phyloP scores from a whole-genome alignment of 2,329 filamentous ascomycete species.

The Aureobasidium sp. region DNA sequence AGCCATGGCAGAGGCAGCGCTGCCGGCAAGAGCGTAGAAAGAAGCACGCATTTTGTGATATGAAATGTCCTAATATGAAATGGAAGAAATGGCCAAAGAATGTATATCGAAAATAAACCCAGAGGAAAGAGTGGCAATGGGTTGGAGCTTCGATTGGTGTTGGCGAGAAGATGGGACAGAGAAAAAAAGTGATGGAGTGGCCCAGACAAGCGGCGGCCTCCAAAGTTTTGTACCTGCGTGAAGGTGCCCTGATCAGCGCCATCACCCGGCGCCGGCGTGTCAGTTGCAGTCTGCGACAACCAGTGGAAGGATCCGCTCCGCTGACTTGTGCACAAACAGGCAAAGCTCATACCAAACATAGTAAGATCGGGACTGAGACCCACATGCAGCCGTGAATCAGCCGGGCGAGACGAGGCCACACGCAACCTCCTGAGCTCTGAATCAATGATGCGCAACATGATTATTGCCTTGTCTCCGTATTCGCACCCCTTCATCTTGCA shows the following conservation, averaged over 20 bases:
- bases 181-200: background rate
- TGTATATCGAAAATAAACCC: slow-evolving; percentile 6
- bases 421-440: background rate
- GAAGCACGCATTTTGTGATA: slow-evolving; percentile 14
- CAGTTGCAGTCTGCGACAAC: slow-evolving; percentile 12
- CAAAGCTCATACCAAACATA: slow-evolving; percentile 13
- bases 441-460: slow-evolving; percentile 7
- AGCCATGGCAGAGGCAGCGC: slow-evolving; percentile 33
- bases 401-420: slow-evolving; percentile 9
- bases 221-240: slow-evolving; percentile 17
- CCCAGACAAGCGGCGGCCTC: background rate
- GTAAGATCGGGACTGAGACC: background rate
- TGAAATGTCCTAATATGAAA: background rate
- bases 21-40: slow-evolving; percentile 29
- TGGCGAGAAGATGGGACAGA: too few relatives aligned
- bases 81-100: background rate
- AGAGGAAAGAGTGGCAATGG: slow-evolving; percentile 15
- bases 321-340: background rate
- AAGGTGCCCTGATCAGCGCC: slow-evolving; percentile 13
- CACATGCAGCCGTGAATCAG: slow-evolving; percentile 6
- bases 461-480: background rate
- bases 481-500: slow-evolving; percentile 2
- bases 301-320: slow-evolving; percentile 12
- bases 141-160: background rate
- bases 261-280: slow-evolving; percentile 8